Base-by-base conservation (phyloP, 805 yeast genomes). In the Pichia cephalocereana region DNA sequence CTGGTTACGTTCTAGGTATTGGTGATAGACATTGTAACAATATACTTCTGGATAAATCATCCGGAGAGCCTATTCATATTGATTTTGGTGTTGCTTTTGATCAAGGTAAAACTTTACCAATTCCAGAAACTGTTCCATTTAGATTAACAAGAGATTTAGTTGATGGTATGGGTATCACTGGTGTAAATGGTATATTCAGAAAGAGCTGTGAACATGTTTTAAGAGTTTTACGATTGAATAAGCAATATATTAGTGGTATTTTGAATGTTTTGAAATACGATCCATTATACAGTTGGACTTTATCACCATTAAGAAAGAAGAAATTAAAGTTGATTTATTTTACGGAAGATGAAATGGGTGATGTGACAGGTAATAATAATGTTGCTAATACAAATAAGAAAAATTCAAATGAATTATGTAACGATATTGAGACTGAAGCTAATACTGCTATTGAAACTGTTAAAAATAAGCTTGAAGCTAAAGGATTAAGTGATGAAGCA, bases 81-180 rank as follows among this genome's bases (percentile, higher is more conserved):
- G 99, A 93, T 64, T 68, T 93, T 17, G 99, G 99, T 0, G 90
- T 93, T 41, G 95, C 98, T 0, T 93, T 93, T 68, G 99, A 93
- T 62, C 96, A 89, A 58, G 99, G 98, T 0, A 81, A 77, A 56
- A 66, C 80, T 14, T 69, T 93, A 38, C 83, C 91, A 0, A 77
- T 91, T 9, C 99, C 99, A 0, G 99, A 93, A 59, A 74, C 85
- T 0, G 96, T 95, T 7, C 99, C 99, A 6, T 95, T 93, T 61
- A 68, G 99, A 52, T 68, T 95, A 36, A 87, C 98, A 0, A 70
- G 95, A 49, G 97, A 95, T 62, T 72, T 93, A 46, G 82, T 89
- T 6, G 98, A 93, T 68, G 99, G 95, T 0, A 77, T 95, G 70
- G 99, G 99, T 0, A 72, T 85, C 7, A 76, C 85, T n/a, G 96